These are phyloP conservation scores for Glonium stellatum DNA, from an alignment of 495 filamentous ascomycete species.

Conservation along the genomic window DNA sequence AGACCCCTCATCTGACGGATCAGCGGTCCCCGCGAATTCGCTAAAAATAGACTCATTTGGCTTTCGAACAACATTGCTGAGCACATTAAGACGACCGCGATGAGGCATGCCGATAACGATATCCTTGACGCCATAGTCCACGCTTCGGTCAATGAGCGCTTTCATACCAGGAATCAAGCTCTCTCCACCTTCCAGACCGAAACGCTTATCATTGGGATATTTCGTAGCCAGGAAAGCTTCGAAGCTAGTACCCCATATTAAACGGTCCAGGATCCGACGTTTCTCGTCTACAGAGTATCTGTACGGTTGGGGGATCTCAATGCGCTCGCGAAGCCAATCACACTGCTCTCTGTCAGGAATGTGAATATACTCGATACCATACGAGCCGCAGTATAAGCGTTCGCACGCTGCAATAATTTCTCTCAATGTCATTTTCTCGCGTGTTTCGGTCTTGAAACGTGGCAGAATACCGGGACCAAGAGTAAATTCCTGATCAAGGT, in stretches of 20 bases:
- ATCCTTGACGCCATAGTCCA: constrained; percentile 97
- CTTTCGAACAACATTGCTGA: constrained; percentile 97
- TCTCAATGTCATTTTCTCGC: constrained; percentile 91
- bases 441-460: constrained; percentile 76
- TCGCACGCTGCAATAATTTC: constrained; percentile 93
- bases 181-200: constrained; percentile 95
- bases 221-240: constrained; percentile 91
- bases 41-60: constrained; percentile 99
- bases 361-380: constrained; percentile 96
- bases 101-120: constrained; percentile 99
- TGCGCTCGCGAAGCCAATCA: constrained; percentile 91
- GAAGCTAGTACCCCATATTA: constrained; percentile 97
- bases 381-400: constrained; percentile 91
- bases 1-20: constrained; percentile 89
- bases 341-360: constrained; percentile 96
- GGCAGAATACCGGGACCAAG: constrained; percentile 94
- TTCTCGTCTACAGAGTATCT: constrained; percentile 96
- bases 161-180: constrained; percentile 98
- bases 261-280: constrained; percentile 88
- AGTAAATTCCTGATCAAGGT: constrained; percentile 84
- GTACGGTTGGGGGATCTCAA: constrained; percentile 90
- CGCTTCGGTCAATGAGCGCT: constrained; percentile 93
- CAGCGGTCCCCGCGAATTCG: constrained; percentile 86
- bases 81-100: constrained; percentile 93
- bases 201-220: constrained; percentile 99